Evolutionary conservation across 257 asterid species (phyloP), one percentile per base, ranked within the genome.

Genomic region (Solanum bulbocastanum): DNA sequence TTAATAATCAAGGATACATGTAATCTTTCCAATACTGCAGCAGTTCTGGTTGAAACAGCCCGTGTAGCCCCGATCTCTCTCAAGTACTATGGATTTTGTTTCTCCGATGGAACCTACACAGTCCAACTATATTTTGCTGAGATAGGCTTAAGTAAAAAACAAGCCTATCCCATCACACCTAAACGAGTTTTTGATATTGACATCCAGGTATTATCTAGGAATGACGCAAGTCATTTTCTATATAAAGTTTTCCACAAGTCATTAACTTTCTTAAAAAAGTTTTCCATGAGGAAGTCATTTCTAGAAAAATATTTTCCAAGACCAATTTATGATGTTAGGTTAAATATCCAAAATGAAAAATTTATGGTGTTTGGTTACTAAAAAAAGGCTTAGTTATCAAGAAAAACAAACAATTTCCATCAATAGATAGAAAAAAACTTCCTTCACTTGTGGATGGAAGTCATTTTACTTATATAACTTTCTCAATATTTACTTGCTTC

Each of bases 101-200:
- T 89, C 44, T 37, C 9, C n/a, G 68, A 52, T 30, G 90, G 83
- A 36, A 27, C 0, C 2, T 89, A 89, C 20, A 87, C 60, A 0
- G 73, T 89, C 23, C 56, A 25, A 58, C 90, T 89, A 76, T 88
- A 85, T 36, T 89, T 89, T 87, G 79, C 87, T 30, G 91, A 89
- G 82, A 87, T 85, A 73, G 40, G 39, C 30, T 74, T 5, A 84
- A 36, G 18, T 0, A n/a, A 23, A 11, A 30, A 16, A 23, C 23
- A 30, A 4, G 30, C 1, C 74, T 5, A 8, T 49, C 10, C 9
- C 9, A 20, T 10, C 85, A 37, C 23, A n/a, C 49, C 22, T 25
- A 73, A 10, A 60, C 84, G 89, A 72, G 15, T 88, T 52, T 88
- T 88, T 72, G 87, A 88, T 88, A 40, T 88, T 58, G 84, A 69